Percentiles rank a stretch among this genome's conserved stretches.
Conservation (phyloP, 345 rosid species). For the Lepidium aucheri region DNA sequence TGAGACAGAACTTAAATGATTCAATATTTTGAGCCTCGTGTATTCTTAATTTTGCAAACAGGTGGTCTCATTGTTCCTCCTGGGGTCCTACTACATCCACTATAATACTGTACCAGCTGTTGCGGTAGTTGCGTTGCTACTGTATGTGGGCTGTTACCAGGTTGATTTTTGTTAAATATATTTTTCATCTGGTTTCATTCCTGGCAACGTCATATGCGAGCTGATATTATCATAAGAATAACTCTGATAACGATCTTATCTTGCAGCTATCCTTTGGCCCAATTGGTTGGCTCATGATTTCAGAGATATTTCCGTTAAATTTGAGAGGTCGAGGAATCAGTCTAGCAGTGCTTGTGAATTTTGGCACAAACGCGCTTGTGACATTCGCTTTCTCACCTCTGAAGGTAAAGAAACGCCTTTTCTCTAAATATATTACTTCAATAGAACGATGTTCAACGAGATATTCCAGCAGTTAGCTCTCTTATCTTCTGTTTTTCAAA, state of each 20-base stretch:
- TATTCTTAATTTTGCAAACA: slow-evolving; percentile 24
- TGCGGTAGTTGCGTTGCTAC: slow-evolving; percentile 72
- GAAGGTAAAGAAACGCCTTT: slow-evolving; percentile 38
- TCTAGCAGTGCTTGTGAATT: slow-evolving; percentile 86
- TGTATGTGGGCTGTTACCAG: slow-evolving; percentile 97
- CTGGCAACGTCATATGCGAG: not conserved
- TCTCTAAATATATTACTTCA: not conserved
- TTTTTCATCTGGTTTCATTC: not conserved
- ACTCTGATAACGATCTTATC: not conserved
- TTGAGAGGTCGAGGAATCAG: slow-evolving; percentile 87
- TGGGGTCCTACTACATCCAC: slow-evolving; percentile 89
- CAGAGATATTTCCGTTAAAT: slow-evolving; percentile 82
- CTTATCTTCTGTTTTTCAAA: not conserved
- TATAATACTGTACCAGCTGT: slow-evolving; percentile 49
- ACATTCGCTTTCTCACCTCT: slow-evolving; percentile 92
- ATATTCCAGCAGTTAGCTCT: not conserved
- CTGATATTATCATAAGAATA: not conserved
- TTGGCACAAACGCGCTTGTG: slow-evolving; percentile 88
- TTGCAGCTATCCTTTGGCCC: slow-evolving; percentile 97
- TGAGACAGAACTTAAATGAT: not conserved
- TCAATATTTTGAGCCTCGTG: not conserved
- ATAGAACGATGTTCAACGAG: not conserved
- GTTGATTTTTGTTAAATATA: slow-evolving; percentile 29
- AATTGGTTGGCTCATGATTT: slow-evolving; percentile 98
- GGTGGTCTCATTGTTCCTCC: slow-evolving; percentile 76